Conservation (phyloP, 495 filamentous ascomycete species). For the Aspergillus mulundensis region DNA sequence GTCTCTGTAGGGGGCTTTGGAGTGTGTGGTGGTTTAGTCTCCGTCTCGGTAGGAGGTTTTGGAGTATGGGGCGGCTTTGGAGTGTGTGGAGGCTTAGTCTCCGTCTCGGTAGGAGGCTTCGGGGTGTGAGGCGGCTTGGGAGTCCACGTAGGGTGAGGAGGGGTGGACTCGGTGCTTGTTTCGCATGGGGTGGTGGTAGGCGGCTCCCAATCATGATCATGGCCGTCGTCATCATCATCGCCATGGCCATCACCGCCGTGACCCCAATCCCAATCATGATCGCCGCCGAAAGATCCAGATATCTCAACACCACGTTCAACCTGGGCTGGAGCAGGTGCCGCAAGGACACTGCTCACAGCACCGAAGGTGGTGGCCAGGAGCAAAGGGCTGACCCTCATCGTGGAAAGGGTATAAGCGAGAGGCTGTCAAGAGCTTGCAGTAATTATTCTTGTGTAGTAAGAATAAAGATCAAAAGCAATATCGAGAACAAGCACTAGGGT, state of each 20-base stretch:
- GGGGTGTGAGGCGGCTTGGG: no score
- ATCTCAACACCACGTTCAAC: constrained; percentile 3
- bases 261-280: neutral
- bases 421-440: constrained; percentile 4
- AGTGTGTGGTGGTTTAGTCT: neutral
- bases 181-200: constrained; percentile 3
- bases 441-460: neutral
- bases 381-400: constrained; percentile 10
- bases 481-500: neutral
- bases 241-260: neutral
- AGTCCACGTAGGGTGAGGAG: neutral
- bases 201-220: neutral
- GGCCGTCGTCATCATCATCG: neutral
- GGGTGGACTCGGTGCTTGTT: neutral
- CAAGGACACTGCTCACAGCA: constrained; percentile 10
- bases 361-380: constrained; percentile 11
- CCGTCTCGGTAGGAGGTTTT: neutral
- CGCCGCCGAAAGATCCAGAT: neutral
- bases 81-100: no score
- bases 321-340: constrained; percentile 4
- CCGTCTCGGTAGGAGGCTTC: neutral
- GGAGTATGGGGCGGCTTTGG: neutral
- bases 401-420: constrained; percentile 5
- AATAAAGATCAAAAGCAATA: neutral
- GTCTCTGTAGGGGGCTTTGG: neutral